Evolutionary conservation across 768 basidiomycete genomes (phyloP).

Genomic region (Piloderma croceum): DNA sequence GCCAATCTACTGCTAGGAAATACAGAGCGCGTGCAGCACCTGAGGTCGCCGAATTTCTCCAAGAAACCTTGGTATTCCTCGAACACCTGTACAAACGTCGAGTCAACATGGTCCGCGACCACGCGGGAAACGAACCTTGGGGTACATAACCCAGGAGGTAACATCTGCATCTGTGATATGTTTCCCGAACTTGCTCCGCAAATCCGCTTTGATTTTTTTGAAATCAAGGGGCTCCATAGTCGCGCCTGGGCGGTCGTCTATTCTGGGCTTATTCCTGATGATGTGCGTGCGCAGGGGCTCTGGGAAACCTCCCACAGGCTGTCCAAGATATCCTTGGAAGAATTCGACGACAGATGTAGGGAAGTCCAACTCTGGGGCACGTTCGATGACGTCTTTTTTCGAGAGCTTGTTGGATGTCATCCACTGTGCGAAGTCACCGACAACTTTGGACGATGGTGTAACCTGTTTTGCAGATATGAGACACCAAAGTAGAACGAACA

Average conservation of each 20-base stretch:
- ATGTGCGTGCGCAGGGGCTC: conserved; percentile 89
- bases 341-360: conserved; percentile 96
- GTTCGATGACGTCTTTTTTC: conserved; percentile 79
- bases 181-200: conserved; percentile 91
- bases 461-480: conserved; percentile 41
- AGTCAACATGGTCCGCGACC: conserved; percentile 3
- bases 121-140: conserved; percentile 56
- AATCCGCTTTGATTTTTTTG: conserved; percentile 90
- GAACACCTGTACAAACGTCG: conserved; percentile 60
- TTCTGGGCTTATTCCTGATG: conserved; percentile 90
- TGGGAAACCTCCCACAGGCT: conserved; percentile 97
- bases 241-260: conserved; percentile 89
- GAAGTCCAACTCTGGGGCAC: conserved; percentile 92
- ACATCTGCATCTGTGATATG: conserved; percentile 93
- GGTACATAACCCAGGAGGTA: conserved; percentile 96
- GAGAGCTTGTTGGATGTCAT: conserved; percentile 93
- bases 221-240: conserved; percentile 87
- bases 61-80: conserved; percentile 95
- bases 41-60: conserved; percentile 92
- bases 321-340: conserved; percentile 98
- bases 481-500: neutral
- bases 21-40: conserved; percentile 38
- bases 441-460: conserved; percentile 97
- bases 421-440: conserved; percentile 99
- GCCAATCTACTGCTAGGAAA: conserved; percentile 8